Base-by-base conservation (phyloP, 768 basidiomycete genomes). In the Serendipita sp. region DNA sequence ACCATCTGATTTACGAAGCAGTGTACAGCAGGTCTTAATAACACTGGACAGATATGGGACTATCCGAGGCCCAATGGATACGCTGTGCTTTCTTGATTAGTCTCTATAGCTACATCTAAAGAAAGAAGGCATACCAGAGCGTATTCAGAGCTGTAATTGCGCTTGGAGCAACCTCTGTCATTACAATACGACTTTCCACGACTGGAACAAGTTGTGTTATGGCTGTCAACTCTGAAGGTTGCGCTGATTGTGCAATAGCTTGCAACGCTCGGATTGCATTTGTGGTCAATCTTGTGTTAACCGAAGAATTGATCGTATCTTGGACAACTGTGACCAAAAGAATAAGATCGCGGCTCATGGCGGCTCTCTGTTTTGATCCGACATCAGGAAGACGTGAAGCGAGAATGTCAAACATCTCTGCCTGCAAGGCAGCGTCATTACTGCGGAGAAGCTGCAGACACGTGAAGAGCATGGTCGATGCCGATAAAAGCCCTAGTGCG, bases 11-110 rank as follows among this genome's bases (percentile, higher is more conserved):
- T 64, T 66, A 62, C 65, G 33, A 63, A 71, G 63, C 31, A 70
- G 44, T 2, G 60, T 48, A n/a, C 83, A 74, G 65, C 82, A 82
- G 63, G 83, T 78, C 3, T 81, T 73, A 15, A 88, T 79, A 52
- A 94, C 81, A 13, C 83, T 79, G 62, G 82, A 82, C 74, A 96
- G 86, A 73, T 83, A 80, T 3, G 95, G 91, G 60, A 99, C 91
- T 60, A 92, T 78, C 0, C 95, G 85, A 10, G 94, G 91, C 0
- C 90, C 91, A 23, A 97, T 80, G 52, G 85, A 83, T 18, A 77
- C 72, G 18, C 91, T 95, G 69, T 15, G 50, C 40, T 50, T 18
- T 10, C n/a, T 23, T 36, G 34, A 46, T 68, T 44, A 63, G 50
- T 64, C 27, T 43, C 52, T 23, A 27, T 15, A 46, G 15, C 6